A percentile compares a stretch with the other conserved stretches of the same genome.
Evolutionary conservation across 164 flowering plant genomes (phyloP).

Genomic region (Umbellularia californica): DNA sequence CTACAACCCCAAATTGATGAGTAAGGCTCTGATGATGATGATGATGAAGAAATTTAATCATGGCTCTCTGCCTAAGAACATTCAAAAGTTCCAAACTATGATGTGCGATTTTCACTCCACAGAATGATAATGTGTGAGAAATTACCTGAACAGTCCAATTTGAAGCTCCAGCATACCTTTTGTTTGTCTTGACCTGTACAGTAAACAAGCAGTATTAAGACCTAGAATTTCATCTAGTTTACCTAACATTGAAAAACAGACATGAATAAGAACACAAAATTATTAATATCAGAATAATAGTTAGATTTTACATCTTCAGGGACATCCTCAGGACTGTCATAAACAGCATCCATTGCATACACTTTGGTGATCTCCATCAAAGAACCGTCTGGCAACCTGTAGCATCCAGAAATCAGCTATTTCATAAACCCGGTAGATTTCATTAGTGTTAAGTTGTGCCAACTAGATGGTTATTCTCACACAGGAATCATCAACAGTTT

Average conservation of each 20-base stretch:
- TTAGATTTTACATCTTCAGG: conserved; percentile 79
- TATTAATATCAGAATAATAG: neutral
- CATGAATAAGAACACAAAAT: too few species aligned
- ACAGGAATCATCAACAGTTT: too few species aligned
- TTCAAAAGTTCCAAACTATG: too few species aligned
- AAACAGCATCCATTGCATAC: conserved; percentile 92
- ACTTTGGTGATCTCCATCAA: conserved; percentile 88
- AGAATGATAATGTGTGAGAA: too few species aligned
- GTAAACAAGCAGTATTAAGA: conserved; percentile 15
- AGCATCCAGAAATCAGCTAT: conserved; percentile 1
- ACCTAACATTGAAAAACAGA: neutral
- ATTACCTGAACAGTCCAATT: conserved; percentile 92
- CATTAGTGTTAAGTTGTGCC: too few species aligned
- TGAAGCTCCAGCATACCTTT: conserved; percentile 84
- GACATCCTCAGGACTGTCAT: conserved; percentile 80
- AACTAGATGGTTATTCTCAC: too few species aligned
- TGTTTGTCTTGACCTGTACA: conserved; percentile 83
- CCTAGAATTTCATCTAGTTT: neutral
- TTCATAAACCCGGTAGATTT: too few species aligned
- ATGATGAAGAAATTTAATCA: too few species aligned
- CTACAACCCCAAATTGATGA: too few species aligned
- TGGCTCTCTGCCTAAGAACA: too few species aligned
- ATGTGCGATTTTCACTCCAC: too few species aligned
- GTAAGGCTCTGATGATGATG: too few species aligned
- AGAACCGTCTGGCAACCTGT: conserved; percentile 91